Base-by-base conservation (phyloP, 2,329 filamentous ascomycete species). In the Tolypocladium amazonense region DNA sequence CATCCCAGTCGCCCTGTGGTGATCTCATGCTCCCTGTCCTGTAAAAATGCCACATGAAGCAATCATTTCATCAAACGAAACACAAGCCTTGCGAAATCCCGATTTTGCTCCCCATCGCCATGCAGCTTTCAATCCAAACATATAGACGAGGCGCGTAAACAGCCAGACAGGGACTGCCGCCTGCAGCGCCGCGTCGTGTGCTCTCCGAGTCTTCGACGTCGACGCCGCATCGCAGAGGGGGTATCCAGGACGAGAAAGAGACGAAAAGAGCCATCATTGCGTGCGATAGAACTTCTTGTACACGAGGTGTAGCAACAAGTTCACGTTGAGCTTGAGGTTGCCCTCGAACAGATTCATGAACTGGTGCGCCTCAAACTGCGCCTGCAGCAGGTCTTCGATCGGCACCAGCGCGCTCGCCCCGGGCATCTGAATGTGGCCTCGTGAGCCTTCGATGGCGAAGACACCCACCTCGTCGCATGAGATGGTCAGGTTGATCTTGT, bases 221-320 rank as follows among this genome's bases (percentile, higher is more conserved):
- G 50, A 53, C 20, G 50, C 50, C 50, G 50, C 3, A 5, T n/a
- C 50, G 50, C 50, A 15, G 30, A 37, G 30, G 20, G 50, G 50
- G 27, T 53, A 23, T 54, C 50, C 50, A 54, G 50, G 50, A 14
- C 30, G 33, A 23, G 30, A 35, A 30, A 30, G 15, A 39, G n/a
- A 25, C n/a, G 39, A 30, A 39, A 41, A 43, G 23, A 25, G 23
- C 35, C 23, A 45, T 76, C 76, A 86, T 69, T 87, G 84, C 62
- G 86, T 88, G 62, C 85, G 79, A 72, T 99, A 99, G 75, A 99
- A 99, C 81, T 99, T 99, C 84, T 95, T 96, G 81, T 97, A 97
- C 66, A 99, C 84, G 74, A 97, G 80, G 81, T 99, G 94, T 79
- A 99, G 80, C 76, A 99, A 85, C 70, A 99, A 75, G 78, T 99